These are phyloP conservation scores for Aspergillus ochraceus DNA, from an alignment of 2,329 filamentous ascomycete genomes.

Conservation along the genomic window DNA sequence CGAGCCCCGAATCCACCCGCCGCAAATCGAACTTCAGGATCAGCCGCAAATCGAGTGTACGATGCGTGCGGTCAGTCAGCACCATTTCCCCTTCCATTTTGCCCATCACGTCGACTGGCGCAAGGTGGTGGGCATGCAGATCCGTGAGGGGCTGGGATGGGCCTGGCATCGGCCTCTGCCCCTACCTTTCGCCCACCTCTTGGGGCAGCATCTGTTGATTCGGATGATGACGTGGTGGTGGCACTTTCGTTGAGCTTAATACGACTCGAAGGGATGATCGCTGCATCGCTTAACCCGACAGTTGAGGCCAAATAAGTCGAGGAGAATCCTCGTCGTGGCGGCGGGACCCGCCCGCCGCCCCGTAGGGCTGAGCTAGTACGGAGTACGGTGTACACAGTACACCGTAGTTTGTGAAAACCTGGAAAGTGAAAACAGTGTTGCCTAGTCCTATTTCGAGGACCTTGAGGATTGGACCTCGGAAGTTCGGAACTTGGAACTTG, in stretches of 20 bases:
- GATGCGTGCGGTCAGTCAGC: slow-evolving; percentile 17
- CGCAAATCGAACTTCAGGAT: slow-evolving; percentile 18
- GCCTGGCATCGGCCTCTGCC: slow-evolving; percentile 17
- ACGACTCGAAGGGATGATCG: slow-evolving; percentile 1
- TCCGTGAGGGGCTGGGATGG: slow-evolving; percentile 16
- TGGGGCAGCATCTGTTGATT: slow-evolving; percentile 11
- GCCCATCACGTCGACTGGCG: slow-evolving; percentile 21
- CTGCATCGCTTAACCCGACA: background rate
- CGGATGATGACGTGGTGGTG: slow-evolving; percentile 18
- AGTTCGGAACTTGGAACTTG: background rate
- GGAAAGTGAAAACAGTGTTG: background rate
- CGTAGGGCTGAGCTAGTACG: slow-evolving; percentile 6
- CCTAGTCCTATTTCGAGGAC: background rate
- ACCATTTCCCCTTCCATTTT: slow-evolving; percentile 20
- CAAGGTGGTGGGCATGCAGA: slow-evolving; percentile 15
- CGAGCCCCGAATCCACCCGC: slow-evolving; percentile 13
- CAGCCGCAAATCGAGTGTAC: slow-evolving; percentile 19
- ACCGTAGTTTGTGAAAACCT: too few relatives aligned
- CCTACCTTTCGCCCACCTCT: slow-evolving; percentile 5
- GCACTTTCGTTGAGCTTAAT: slow-evolving; percentile 3
- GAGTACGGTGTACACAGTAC: too few relatives aligned
- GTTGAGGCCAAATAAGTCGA: background rate
- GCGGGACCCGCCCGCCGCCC: too few relatives aligned
- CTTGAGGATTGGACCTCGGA: background rate
- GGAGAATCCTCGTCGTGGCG: background rate